phyloP scores from a whole-genome alignment of 345 rosid genomes.

The Chamaenerion angustifolium region DNA sequence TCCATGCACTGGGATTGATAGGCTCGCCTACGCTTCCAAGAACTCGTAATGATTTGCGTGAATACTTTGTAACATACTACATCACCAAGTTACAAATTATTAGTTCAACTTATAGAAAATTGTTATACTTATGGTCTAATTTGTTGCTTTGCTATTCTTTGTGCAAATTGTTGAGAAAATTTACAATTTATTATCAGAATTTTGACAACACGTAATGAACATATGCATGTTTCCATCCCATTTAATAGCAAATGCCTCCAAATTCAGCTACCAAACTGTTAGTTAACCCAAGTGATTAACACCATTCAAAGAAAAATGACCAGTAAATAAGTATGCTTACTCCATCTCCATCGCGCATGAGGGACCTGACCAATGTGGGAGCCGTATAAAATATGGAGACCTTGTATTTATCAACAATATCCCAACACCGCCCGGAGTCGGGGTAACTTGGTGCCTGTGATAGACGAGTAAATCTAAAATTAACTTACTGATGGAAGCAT shows the following conservation, averaged over 20 bases:
- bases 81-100: constrained; percentile 13
- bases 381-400: constrained; percentile 90
- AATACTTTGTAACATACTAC: constrained; percentile 69
- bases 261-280: too few relatives aligned
- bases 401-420: constrained; percentile 88
- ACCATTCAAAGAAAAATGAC: too few relatives aligned
- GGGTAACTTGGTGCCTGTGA: constrained; percentile 89
- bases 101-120: too few relatives aligned
- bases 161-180: too few relatives aligned
- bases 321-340: constrained; percentile 22
- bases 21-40: constrained; percentile 99
- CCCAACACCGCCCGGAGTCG: constrained; percentile 93
- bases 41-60: constrained; percentile 84
- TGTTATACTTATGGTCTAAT: too few relatives aligned
- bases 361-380: constrained; percentile 92
- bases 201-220: too few relatives aligned
- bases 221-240: too few relatives aligned
- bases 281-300: too few relatives aligned
- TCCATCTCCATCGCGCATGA: constrained; percentile 85
- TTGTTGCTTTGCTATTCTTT: too few relatives aligned
- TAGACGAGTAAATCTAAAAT: constrained; percentile 10
- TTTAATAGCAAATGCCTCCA: too few relatives aligned
- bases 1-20: constrained; percentile 98
- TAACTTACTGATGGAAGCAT: neutral
- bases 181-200: too few relatives aligned